Conservation (phyloP, 352 stramenopile genomes). For the Bremia lactucae region DNA sequence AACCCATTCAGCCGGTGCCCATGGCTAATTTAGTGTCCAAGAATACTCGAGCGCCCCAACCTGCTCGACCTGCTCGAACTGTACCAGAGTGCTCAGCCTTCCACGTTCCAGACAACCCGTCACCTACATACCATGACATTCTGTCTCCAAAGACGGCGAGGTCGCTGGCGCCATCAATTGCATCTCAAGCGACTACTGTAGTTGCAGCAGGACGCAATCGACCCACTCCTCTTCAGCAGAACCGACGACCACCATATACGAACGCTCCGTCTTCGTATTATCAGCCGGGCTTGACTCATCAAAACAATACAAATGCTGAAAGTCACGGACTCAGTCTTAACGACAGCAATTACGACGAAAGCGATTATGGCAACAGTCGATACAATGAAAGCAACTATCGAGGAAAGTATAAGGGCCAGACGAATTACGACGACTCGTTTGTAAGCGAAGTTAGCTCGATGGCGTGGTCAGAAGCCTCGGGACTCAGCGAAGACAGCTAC, state of each 20-base stretch:
- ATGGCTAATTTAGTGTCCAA: constrained; percentile 15
- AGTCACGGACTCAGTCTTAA: constrained; percentile 5
- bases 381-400: constrained; percentile 11
- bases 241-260: constrained; percentile 15
- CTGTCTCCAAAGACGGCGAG: constrained; percentile 19
- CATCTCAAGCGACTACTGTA: constrained; percentile 18
- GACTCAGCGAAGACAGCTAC: constrained; percentile 21
- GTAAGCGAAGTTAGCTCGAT: constrained; percentile 23
- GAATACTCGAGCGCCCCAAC: constrained; percentile 5
- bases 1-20: constrained; percentile 13
- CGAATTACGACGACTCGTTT: constrained; percentile 19
- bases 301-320: constrained; percentile 7
- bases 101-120: constrained; percentile 8
- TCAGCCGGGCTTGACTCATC: constrained; percentile 8
- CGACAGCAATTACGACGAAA: constrained; percentile 17
- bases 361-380: constrained; percentile 10
- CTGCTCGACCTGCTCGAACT: constrained; percentile 4
- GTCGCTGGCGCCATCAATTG: constrained; percentile 20
- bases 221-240: constrained; percentile 20
- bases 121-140: constrained; percentile 15
- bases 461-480: constrained; percentile 18
- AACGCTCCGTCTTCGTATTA: constrained; percentile 12
- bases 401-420: constrained; percentile 6
- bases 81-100: constrained; percentile 7
- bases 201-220: constrained; percentile 18